These are phyloP conservation scores for Pseudogymnoascus sp. DNA, from an alignment of 2,329 filamentous ascomycete species.

Conservation along the genomic window DNA sequence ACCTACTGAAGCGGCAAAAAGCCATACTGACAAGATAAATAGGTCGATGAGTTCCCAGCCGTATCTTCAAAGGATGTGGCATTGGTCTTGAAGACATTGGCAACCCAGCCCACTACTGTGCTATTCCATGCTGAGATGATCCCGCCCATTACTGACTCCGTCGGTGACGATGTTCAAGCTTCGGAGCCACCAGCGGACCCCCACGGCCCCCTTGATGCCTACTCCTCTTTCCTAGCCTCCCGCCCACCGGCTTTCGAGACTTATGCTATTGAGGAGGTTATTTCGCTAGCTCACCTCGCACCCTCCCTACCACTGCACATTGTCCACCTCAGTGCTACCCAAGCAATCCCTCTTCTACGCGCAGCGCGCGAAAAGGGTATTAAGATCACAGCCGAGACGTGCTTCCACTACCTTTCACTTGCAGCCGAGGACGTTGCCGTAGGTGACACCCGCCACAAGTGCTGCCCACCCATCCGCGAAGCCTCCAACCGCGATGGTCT, in stretches of 20 bases:
- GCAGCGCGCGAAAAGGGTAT: conserved; percentile 54
- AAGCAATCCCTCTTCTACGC: conserved; percentile 59
- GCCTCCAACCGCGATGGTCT: conserved; percentile 53
- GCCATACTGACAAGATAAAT: conserved; percentile 12
- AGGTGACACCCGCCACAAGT: conserved; percentile 66
- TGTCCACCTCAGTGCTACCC: conserved; percentile 61
- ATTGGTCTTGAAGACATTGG: conserved; percentile 72
- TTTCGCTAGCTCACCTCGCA: conserved; percentile 71
- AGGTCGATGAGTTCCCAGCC: conserved; percentile 94
- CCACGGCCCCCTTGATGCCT: conserved; percentile 64
- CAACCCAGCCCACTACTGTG: conserved; percentile 75
- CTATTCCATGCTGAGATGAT: conserved; percentile 99
- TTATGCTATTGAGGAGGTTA: conserved; percentile 78
- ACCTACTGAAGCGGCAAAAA: background rate
- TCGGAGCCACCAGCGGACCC: conserved; percentile 64
- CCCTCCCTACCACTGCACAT: conserved; percentile 84
- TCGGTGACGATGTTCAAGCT: conserved; percentile 66
- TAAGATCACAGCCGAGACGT: conserved; percentile 69
- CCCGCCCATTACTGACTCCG: conserved; percentile 72
- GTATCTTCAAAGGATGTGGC: conserved; percentile 73
- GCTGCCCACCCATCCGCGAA: conserved; percentile 63
- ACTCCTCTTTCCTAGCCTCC: conserved; percentile 86
- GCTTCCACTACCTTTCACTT: conserved; percentile 66
- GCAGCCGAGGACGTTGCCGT: conserved; percentile 58
- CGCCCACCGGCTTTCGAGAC: conserved; percentile 86